Conservation (phyloP, 164 flowering plant genomes). For the Malania oleifera region DNA sequence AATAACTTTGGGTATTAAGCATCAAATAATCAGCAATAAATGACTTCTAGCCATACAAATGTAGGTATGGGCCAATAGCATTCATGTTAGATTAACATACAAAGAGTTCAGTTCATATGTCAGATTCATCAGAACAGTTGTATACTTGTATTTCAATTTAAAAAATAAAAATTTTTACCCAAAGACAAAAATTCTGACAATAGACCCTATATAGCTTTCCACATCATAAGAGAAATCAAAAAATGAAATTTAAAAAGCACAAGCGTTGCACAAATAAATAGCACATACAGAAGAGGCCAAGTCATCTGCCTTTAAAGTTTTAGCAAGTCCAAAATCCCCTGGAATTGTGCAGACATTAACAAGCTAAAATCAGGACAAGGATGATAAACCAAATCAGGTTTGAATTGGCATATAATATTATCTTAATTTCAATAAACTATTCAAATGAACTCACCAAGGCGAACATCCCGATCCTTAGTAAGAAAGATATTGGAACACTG, state of each 20-base stretch:
- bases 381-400: background rate
- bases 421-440: background rate
- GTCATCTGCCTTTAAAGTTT: conserved; percentile 92
- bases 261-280: conserved; percentile 1
- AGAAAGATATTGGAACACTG: conserved; percentile 99
- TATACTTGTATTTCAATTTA: too few relatives aligned
- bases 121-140: too few relatives aligned
- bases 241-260: background rate
- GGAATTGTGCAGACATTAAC: conserved; percentile 16
- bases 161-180: too few relatives aligned
- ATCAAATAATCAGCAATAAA: too few relatives aligned
- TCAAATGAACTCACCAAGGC: conserved; percentile 64
- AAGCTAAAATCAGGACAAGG: background rate
- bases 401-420: background rate
- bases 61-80: too few relatives aligned
- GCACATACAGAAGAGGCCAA: conserved; percentile 89
- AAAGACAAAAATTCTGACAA: too few relatives aligned
- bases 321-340: conserved; percentile 99
- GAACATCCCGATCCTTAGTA: conserved; percentile 89
- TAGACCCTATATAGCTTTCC: background rate
- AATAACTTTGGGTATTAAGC: too few relatives aligned
- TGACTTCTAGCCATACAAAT: too few relatives aligned
- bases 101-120: too few relatives aligned
- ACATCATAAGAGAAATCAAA: background rate
- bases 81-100: too few relatives aligned